Conservation (phyloP, 176 grass and related monocot genomes). For the Oryza meyeriana region DNA sequence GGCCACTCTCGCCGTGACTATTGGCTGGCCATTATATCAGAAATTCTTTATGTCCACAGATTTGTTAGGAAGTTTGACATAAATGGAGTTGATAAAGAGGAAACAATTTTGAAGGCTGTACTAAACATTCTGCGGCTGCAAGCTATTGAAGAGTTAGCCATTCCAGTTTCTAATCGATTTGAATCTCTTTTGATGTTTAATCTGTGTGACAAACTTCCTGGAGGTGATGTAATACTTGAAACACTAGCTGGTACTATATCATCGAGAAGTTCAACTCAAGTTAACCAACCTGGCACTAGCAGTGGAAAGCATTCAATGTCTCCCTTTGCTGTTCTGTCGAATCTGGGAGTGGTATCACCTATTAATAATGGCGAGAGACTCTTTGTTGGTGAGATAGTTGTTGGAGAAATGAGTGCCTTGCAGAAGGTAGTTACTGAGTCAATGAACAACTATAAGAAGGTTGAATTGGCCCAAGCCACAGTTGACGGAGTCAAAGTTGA, state of each 20-base stretch:
- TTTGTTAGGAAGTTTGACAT: conserved; percentile 75
- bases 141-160: conserved; percentile 68
- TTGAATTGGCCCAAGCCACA: conserved; percentile 79
- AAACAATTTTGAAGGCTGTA: conserved; percentile 69
- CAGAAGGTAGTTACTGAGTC: conserved; percentile 77
- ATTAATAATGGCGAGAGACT: conserved; percentile 57
- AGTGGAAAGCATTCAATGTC: conserved; percentile 71
- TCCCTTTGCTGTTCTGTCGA: conserved; percentile 64
- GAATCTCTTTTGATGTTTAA: conserved; percentile 86
- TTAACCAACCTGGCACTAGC: conserved; percentile 40
- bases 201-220: conserved; percentile 92
- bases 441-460: conserved; percentile 85
- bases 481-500: conserved; percentile 97
- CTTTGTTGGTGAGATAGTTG: conserved; percentile 81
- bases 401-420: conserved; percentile 81
- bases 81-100: conserved; percentile 71
- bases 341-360: conserved; percentile 67
- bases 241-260: conserved; percentile 58
- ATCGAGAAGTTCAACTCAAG: conserved; percentile 50
- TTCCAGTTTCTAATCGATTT: conserved; percentile 46
- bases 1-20: conserved; percentile 94
- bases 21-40: conserved; percentile 82
- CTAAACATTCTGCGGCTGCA: conserved; percentile 77
- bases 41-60: conserved; percentile 75
- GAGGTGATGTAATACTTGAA: conserved; percentile 92